Evolutionary conservation across 2,329 filamentous ascomycete species (phyloP).

Genomic region (Pestalotiopsis sp.): DNA sequence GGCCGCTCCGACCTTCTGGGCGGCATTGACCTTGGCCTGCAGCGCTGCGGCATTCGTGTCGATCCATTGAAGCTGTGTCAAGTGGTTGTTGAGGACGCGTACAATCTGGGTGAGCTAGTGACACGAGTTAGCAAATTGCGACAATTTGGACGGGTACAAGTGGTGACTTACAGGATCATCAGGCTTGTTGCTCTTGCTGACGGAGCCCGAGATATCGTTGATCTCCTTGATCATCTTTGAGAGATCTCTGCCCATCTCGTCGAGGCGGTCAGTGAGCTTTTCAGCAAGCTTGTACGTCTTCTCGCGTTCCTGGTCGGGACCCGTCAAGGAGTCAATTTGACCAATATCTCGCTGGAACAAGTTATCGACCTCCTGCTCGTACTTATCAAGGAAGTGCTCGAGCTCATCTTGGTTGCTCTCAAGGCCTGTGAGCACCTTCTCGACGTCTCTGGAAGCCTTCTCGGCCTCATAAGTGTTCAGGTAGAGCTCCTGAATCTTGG

Average conservation of each 20-base stretch:
- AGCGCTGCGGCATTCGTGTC: conserved; percentile 81
- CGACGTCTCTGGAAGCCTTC: conserved; percentile 88
- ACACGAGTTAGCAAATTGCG: conserved; percentile 25
- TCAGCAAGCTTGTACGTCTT: conserved; percentile 95
- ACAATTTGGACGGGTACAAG: conserved; percentile 15
- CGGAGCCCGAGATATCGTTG: conserved; percentile 84
- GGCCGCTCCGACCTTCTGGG: conserved; percentile 76
- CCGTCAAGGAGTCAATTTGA: conserved; percentile 75
- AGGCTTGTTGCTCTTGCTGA: conserved; percentile 87
- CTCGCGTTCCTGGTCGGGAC: conserved; percentile 94
- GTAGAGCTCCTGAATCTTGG: conserved; percentile 93
- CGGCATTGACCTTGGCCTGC: conserved; percentile 78
- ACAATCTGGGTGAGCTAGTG: conserved; percentile 88
- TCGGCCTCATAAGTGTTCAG: conserved; percentile 92
- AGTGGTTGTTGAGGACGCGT: conserved; percentile 89
- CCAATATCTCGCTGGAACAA: conserved; percentile 81
- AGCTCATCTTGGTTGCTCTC: conserved; percentile 94
- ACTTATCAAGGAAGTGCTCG: conserved; percentile 83
- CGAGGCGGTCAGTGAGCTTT: conserved; percentile 85
- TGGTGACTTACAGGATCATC: conserved; percentile 76
- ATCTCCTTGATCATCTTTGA: conserved; percentile 98
- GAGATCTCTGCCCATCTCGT: conserved; percentile 91
- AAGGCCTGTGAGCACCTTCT: conserved; percentile 85
- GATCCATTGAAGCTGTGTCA: conserved; percentile 91
- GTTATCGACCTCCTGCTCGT: conserved; percentile 88